Conservation (phyloP, 495 filamentous ascomycete species). For the Glarea lozoyensis region DNA sequence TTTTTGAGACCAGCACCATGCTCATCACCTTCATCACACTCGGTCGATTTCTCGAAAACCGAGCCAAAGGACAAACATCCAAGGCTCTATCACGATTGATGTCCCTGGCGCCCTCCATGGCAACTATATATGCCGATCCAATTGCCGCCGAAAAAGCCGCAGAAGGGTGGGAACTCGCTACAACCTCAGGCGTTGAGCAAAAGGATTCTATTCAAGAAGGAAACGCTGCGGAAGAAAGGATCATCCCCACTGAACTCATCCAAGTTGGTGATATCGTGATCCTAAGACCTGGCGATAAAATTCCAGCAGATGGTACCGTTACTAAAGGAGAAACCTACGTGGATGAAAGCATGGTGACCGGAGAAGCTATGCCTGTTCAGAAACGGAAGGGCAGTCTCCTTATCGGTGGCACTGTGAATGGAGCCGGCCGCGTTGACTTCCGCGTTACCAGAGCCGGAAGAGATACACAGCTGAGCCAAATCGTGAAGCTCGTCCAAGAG, state of each 20-base stretch:
- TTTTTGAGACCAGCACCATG: conserved; percentile 98
- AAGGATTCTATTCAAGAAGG: conserved; percentile 34
- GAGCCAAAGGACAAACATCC: conserved; percentile 93
- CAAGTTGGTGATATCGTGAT: conserved; percentile 92
- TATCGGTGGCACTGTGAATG: conserved; percentile 97
- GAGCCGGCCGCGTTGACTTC: conserved; percentile 84
- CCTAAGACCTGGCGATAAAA: conserved; percentile 89
- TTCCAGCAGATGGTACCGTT: conserved; percentile 86
- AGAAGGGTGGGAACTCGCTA: conserved; percentile 55
- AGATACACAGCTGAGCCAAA: conserved; percentile 95
- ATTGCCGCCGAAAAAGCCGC: conserved; percentile 87
- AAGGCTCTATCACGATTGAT: conserved; percentile 91
- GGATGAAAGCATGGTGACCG: conserved; percentile 98
- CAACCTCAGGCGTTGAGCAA: conserved; percentile 26
- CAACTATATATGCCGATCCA: conserved; percentile 94
- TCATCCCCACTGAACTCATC: conserved; percentile 89
- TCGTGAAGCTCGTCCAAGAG: conserved; percentile 93
- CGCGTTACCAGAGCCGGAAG: conserved; percentile 85
- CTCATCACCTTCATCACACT: conserved; percentile 93
- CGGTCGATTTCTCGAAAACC: conserved; percentile 87
- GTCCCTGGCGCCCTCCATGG: conserved; percentile 93
- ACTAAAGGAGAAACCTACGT: conserved; percentile 86
- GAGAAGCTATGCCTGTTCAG: conserved; percentile 86
- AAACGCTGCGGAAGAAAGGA: conserved; percentile 64
- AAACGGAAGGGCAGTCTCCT: conserved; percentile 72